Conservation (phyloP, 805 yeast genomes). For the Teunomyces aglyptinius region DNA sequence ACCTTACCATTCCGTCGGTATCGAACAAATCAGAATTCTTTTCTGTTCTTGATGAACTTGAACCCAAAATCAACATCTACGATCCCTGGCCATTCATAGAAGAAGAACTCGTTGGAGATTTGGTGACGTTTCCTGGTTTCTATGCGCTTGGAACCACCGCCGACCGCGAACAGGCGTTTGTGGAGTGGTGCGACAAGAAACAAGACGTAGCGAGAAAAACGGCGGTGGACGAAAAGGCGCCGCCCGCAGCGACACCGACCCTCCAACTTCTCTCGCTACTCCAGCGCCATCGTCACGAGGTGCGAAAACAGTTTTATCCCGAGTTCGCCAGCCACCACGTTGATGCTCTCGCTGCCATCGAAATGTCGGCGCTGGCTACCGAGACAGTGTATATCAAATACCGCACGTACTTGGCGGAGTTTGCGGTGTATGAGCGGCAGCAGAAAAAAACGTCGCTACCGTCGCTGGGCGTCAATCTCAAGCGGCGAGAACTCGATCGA, state of each 20-base stretch:
- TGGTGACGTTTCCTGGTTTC: conserved; percentile 27
- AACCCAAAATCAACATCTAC: conserved; percentile 26
- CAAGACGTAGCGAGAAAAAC: not conserved
- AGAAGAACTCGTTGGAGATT: conserved; percentile 30
- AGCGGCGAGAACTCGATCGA: not conserved
- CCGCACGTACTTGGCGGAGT: conserved; percentile 28
- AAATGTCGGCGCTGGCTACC: conserved; percentile 14
- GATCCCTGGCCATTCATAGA: conserved; percentile 40
- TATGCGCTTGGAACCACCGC: conserved; percentile 20
- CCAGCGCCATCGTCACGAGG: conserved; percentile 28
- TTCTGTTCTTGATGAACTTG: conserved; percentile 22
- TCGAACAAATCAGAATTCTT: conserved; percentile 18
- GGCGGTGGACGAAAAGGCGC: not conserved
- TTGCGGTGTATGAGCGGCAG: conserved; percentile 25
- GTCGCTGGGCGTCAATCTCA: conserved; percentile 18
- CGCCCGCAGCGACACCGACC: conserved; percentile 10
- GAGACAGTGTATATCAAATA: conserved; percentile 26
- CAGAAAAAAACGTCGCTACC: conserved; percentile 14
- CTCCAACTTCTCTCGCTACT: conserved; percentile 22
- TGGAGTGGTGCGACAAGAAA: conserved; percentile 21
- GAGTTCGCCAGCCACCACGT: conserved; percentile 24
- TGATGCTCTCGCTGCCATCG: conserved; percentile 11
- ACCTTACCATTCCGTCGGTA: conserved; percentile 2
- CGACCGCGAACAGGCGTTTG: conserved; percentile 21
- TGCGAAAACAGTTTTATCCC: conserved; percentile 24